Conservation (phyloP, 1,139 yeast species). For the Candida sojae region DNA sequence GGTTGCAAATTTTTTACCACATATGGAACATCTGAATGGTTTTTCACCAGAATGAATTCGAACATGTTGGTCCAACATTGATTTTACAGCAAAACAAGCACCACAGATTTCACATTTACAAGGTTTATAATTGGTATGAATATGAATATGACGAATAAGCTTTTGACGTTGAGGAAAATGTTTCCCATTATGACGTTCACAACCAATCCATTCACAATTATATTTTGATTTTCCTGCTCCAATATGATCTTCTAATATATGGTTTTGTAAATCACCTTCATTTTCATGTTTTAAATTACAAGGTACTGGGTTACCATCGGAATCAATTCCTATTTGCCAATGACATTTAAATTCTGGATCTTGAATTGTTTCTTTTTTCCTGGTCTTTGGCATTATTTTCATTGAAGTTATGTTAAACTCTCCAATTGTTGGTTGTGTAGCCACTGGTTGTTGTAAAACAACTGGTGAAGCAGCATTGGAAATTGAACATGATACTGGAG, state of each 20-base stretch:
- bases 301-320: slow-evolving; percentile 29
- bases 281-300: slow-evolving; percentile 54
- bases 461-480: slow-evolving; percentile 1
- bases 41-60: slow-evolving; percentile 88
- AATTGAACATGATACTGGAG: slow-evolving; percentile 17
- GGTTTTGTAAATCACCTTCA: slow-evolving; percentile 68
- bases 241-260: slow-evolving; percentile 66
- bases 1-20: slow-evolving; percentile 56
- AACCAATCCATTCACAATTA: slow-evolving; percentile 75
- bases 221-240: slow-evolving; percentile 74
- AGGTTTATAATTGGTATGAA: slow-evolving; percentile 85
- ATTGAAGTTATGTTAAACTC: slow-evolving; percentile 35
- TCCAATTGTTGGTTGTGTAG: slow-evolving; percentile 5
- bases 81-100: slow-evolving; percentile 66
- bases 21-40: slow-evolving; percentile 49
- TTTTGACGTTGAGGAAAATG: slow-evolving; percentile 84
- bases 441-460: background rate
- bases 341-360: slow-evolving; percentile 36
- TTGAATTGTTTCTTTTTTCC: slow-evolving; percentile 10
- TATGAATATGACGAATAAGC: slow-evolving; percentile 78
- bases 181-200: slow-evolving; percentile 62
- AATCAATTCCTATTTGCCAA: slow-evolving; percentile 44
- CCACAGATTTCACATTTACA: slow-evolving; percentile 69
- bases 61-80: slow-evolving; percentile 70
- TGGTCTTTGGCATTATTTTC: slow-evolving; percentile 32